phyloP scores from a whole-genome alignment of 345 rosid species.

The Aquilaria sinensis region DNA sequence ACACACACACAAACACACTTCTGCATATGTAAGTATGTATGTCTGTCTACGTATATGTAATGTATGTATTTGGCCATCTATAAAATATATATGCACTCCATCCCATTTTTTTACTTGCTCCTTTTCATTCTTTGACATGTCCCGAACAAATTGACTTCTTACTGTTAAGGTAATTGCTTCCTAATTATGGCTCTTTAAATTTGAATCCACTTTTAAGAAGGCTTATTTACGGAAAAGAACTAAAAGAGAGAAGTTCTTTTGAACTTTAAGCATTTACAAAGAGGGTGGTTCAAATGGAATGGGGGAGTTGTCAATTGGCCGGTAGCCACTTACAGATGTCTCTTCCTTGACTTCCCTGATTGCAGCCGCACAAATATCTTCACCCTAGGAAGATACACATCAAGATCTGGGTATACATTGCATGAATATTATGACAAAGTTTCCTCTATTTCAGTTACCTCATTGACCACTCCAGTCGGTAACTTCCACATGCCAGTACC shows the following conservation, averaged over 20 bases:
- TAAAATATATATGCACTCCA: no score
- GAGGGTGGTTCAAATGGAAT: no score
- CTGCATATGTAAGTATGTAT: no score
- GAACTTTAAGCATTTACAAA: no score
- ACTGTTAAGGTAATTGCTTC: no score
- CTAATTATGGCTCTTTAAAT: no score
- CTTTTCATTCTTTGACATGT: no score
- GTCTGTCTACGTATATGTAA: no score
- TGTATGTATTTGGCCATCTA: no score
- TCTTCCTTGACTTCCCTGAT: conserved; percentile 93
- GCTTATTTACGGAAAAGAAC: neutral
- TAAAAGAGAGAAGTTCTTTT: neutral
- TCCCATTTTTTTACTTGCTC: no score
- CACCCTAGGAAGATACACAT: conserved; percentile 47
- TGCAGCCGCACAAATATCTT: conserved; percentile 67
- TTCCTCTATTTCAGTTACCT: conserved; percentile 30
- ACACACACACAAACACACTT: no score
- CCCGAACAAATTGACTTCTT: no score
- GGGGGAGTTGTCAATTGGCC: neutral
- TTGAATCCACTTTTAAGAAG: neutral
- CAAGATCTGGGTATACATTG: neutral
- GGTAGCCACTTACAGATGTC: conserved; percentile 59
- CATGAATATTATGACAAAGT: neutral
- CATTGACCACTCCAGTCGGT: conserved; percentile 79
- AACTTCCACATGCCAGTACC: conserved; percentile 77